Evolutionary conservation across 2,329 filamentous ascomycete genomes (phyloP).

Genomic region (Emergomyces pasteurianus): DNA sequence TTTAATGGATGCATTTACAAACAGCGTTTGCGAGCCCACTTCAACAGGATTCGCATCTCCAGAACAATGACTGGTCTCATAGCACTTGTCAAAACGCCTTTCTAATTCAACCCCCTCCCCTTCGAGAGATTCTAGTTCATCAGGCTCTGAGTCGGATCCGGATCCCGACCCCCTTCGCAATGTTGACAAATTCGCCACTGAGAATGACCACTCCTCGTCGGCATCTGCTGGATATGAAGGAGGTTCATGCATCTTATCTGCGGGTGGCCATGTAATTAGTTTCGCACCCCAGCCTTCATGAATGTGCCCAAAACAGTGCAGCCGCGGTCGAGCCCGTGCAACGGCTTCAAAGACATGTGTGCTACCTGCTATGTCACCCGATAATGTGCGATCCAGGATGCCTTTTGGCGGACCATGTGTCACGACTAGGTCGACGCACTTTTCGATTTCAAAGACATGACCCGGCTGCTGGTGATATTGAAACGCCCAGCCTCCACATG

Average conservation of each 20-base stretch:
- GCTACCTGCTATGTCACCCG: background rate
- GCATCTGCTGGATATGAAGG: slow-evolving; percentile 38
- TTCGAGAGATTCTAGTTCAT: background rate
- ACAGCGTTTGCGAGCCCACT: background rate
- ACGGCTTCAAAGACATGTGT: background rate
- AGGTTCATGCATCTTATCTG: slow-evolving; percentile 12
- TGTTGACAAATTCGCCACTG: slow-evolving; percentile 25
- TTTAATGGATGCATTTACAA: slow-evolving; percentile 2
- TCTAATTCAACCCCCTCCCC: background rate
- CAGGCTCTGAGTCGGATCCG: no score
- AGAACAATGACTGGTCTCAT: background rate
- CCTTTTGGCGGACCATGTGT: background rate
- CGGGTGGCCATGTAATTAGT: slow-evolving; percentile 39
- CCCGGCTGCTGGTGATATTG: background rate
- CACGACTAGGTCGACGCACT: background rate
- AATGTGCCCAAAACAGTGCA: slow-evolving; percentile 33
- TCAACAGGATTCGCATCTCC: background rate
- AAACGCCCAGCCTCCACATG: background rate
- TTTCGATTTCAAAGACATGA: background rate
- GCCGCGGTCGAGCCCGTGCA: slow-evolving; percentile 19
- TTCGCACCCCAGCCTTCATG: slow-evolving; percentile 46
- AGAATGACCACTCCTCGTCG: slow-evolving; percentile 29
- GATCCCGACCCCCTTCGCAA: slow-evolving; percentile 6
- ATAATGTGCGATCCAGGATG: background rate
- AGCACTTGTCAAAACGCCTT: background rate